Evolutionary conservation across 2,329 filamentous ascomycete genomes (phyloP).

Genomic region (Pleochaeta shiraiana): DNA sequence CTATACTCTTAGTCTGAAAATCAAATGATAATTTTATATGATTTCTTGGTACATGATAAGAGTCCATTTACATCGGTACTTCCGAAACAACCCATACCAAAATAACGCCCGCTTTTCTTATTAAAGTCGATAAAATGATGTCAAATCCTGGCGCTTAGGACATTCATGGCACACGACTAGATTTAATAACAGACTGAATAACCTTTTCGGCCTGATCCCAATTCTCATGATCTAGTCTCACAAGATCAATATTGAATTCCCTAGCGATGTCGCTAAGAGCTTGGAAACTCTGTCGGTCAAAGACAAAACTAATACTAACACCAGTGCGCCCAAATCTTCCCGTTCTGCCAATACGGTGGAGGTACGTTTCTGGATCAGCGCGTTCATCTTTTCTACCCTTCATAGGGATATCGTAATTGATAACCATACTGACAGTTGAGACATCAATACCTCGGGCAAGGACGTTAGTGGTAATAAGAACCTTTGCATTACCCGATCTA

Average conservation of each 20-base stretch:
- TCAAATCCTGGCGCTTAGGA: neutral
- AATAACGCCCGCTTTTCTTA: neutral
- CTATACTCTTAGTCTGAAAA: too few species aligned
- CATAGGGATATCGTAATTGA: constrained; percentile 85
- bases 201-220: constrained; percentile 78
- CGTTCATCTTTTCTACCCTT: constrained; percentile 55
- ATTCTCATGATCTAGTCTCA: constrained; percentile 62
- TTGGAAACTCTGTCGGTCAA: constrained; percentile 60
- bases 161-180: constrained; percentile 31
- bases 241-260: constrained; percentile 62
- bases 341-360: constrained; percentile 93
- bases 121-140: neutral
- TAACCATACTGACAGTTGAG: constrained; percentile 83
- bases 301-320: constrained; percentile 87
- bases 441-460: constrained; percentile 92
- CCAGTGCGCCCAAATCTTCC: constrained; percentile 93
- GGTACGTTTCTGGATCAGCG: constrained; percentile 85
- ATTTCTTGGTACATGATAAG: too few species aligned
- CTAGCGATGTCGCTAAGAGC: constrained; percentile 60
- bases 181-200: constrained; percentile 65
- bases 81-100: too few species aligned
- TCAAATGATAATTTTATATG: too few species aligned
- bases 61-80: too few species aligned
- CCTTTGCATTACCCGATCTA: constrained; percentile 70
- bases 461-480: constrained; percentile 95